A percentile compares a stretch with the other conserved stretches of the same genome.
Evolutionary conservation across 768 basidiomycete genomes (phyloP).

Genomic region (Amanita subjunquillea): DNA sequence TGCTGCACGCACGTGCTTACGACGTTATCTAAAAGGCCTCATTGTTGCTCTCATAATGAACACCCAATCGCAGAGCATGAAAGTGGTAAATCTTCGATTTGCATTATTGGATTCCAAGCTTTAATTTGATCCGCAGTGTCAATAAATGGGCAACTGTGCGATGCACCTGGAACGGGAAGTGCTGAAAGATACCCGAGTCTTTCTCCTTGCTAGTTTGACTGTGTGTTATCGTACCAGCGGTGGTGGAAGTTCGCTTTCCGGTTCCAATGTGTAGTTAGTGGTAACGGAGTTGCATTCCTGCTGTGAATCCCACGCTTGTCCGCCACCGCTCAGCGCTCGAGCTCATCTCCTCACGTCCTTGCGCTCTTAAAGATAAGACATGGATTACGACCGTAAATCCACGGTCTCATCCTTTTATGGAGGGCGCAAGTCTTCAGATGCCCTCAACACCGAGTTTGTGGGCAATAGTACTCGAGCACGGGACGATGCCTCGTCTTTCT

Average conservation of each 20-base stretch:
- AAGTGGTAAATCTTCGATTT: slow-evolving; percentile 9
- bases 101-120: background rate
- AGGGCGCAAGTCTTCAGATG: slow-evolving; percentile 51
- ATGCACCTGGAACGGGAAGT: background rate
- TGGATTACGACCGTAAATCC: slow-evolving; percentile 76
- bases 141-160: background rate
- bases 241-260: background rate
- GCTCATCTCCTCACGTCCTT: background rate
- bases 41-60: slow-evolving; percentile 97
- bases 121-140: background rate
- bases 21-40: slow-evolving; percentile 34
- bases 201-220: background rate
- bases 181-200: background rate
- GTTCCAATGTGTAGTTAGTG: slow-evolving; percentile 1
- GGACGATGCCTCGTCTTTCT: slow-evolving; percentile 68
- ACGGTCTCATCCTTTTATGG: slow-evolving; percentile 76
- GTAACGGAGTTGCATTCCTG: background rate
- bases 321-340: background rate
- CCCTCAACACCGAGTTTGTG: slow-evolving; percentile 44
- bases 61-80: slow-evolving; percentile 45
- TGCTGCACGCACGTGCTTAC: slow-evolving; percentile 3
- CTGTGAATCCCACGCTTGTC: background rate
- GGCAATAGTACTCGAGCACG: slow-evolving; percentile 29
- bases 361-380: slow-evolving; percentile 14
- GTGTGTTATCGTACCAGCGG: background rate